A percentile compares a stretch with the other conserved stretches of the same genome.
phyloP scores from a whole-genome alignment of 345 rosid genomes.

The Atalantia buxifolia region DNA sequence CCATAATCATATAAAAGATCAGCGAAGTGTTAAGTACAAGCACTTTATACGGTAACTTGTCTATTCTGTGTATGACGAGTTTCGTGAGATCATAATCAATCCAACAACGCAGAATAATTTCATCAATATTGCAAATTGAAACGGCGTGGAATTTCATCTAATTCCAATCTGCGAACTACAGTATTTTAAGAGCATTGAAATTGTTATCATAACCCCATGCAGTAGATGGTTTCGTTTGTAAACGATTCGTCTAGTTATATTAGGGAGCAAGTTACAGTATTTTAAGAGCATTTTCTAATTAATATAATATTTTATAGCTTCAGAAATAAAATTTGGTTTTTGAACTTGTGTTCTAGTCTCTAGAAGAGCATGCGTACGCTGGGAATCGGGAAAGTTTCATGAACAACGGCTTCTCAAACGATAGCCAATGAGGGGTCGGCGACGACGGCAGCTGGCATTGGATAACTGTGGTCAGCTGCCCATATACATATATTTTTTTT shows the following conservation, averaged over 20 bases:
- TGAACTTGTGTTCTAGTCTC: background rate
- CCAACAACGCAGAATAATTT: background rate
- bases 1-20: too few species aligned
- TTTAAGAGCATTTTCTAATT: background rate
- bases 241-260: background rate
- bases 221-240: background rate
- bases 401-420: background rate
- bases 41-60: background rate
- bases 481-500: too few species aligned
- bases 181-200: too few species aligned
- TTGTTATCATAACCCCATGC: too few species aligned
- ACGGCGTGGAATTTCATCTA: background rate
- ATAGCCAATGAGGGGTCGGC: too few species aligned
- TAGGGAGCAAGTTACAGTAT: background rate
- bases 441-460: too few species aligned
- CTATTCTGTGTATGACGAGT: background rate
- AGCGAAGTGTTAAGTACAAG: background rate
- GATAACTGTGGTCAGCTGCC: too few species aligned
- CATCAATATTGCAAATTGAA: too few species aligned
- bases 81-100: background rate
- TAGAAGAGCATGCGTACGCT: background rate
- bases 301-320: background rate
- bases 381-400: background rate
- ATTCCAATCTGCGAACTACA: background rate
- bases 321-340: too few species aligned